These are phyloP conservation scores for Zymoseptoria passerinii DNA, from an alignment of 2,329 filamentous ascomycete genomes.

Conservation along the genomic window DNA sequence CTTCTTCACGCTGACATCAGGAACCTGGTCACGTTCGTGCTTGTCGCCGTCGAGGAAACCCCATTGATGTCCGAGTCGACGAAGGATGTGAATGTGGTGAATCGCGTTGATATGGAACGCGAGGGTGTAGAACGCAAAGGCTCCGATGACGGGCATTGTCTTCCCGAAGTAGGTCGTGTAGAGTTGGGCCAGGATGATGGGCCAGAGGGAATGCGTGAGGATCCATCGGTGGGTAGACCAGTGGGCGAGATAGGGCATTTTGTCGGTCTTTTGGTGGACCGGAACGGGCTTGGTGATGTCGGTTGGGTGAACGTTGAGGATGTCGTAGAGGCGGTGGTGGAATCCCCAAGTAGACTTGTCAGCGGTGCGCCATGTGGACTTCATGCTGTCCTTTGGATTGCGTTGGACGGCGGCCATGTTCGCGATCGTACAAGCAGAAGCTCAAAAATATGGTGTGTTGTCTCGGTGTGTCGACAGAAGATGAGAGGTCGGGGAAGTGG, in stretches of 20 bases:
- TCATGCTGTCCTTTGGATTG: slow-evolving; percentile 16
- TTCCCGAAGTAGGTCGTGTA: slow-evolving; percentile 27
- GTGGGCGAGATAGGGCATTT: slow-evolving; percentile 34
- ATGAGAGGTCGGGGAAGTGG: neutral
- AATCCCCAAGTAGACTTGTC: slow-evolving; percentile 10
- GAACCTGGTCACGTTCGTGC: slow-evolving; percentile 37
- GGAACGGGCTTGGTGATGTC: slow-evolving; percentile 28
- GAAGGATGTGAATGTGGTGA: slow-evolving; percentile 33
- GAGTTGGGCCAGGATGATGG: slow-evolving; percentile 33
- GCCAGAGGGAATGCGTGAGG: slow-evolving; percentile 31
- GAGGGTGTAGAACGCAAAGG: slow-evolving; percentile 33
- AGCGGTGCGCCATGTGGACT: slow-evolving; percentile 15
- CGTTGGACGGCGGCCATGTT: neutral
- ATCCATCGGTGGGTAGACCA: slow-evolving; percentile 35
- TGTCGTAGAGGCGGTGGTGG: slow-evolving; percentile 12
- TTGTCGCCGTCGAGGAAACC: slow-evolving; percentile 41
- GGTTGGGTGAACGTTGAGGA: slow-evolving; percentile 12
- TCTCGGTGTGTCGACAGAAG: no score
- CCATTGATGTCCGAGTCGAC: slow-evolving; percentile 31
- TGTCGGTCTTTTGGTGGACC: slow-evolving; percentile 35
- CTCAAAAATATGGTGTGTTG: neutral
- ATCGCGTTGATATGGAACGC: slow-evolving; percentile 37
- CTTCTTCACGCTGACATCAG: slow-evolving; percentile 26
- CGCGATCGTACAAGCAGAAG: neutral
- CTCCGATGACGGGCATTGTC: slow-evolving; percentile 25